A percentile compares a stretch with the other conserved stretches of the same genome.
These are phyloP conservation scores for Tremella yokohamensis DNA, from an alignment of 768 basidiomycete genomes.

Conservation along the genomic window DNA sequence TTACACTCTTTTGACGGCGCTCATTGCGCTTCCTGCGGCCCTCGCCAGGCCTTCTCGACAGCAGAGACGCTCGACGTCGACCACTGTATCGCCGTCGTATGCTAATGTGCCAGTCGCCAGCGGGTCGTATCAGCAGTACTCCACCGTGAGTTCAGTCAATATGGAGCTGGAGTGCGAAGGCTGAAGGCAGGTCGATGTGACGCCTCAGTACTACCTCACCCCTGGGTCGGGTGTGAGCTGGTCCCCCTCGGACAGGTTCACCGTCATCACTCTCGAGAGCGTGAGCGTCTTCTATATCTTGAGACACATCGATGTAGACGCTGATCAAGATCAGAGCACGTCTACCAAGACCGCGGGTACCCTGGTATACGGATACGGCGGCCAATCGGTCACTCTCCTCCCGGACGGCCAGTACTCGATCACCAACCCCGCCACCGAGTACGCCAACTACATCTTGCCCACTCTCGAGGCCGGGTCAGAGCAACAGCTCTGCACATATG, in stretches of 20 bases:
- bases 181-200: neutral
- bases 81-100: neutral
- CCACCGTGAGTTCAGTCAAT: neutral
- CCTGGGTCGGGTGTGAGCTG: neutral
- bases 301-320: neutral
- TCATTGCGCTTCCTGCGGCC: no score
- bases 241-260: neutral
- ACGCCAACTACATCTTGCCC: conserved; percentile 9
- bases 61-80: no score
- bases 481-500: conserved; percentile 5
- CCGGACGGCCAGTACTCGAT: conserved; percentile 11
- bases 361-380: conserved; percentile 6
- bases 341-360: conserved; percentile 5
- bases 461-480: neutral
- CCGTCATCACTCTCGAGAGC: neutral
- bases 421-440: conserved; percentile 12
- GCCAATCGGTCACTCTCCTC: conserved; percentile 12
- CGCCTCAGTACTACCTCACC: neutral
- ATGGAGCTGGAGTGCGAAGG: neutral
- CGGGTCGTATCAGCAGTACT: neutral
- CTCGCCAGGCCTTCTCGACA: no score
- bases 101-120: neutral
- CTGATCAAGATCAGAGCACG: neutral
- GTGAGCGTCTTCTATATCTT: neutral
- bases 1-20: no score